Percentiles rank a stretch among this genome's conserved stretches.
Conservation (phyloP, 208 protist genomes). For the Trypanosoma brucei region DNA sequence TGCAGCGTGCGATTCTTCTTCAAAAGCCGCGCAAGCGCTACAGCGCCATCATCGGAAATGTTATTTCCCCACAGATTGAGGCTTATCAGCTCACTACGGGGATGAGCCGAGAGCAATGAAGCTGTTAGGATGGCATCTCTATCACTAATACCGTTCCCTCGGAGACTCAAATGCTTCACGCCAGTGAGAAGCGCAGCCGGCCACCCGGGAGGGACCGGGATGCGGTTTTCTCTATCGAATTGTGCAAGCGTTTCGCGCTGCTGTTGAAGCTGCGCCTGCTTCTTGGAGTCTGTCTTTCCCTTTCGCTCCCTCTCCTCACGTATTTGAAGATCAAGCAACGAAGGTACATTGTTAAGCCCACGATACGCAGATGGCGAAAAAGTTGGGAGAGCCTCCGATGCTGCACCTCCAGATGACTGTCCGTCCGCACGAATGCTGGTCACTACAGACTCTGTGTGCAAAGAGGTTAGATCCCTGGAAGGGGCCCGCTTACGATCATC, state of each 20-base stretch:
- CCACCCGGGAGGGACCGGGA: slow-evolving; percentile 66
- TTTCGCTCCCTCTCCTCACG: slow-evolving; percentile 77
- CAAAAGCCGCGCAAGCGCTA: slow-evolving; percentile 51
- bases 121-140: slow-evolving; percentile 37
- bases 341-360: slow-evolving; percentile 52
- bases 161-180: slow-evolving; percentile 69
- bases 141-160: slow-evolving; percentile 81
- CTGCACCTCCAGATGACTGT: background rate
- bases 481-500: background rate
- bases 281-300: slow-evolving; percentile 78
- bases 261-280: slow-evolving; percentile 62
- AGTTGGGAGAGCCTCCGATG: background rate
- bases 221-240: slow-evolving; percentile 59
- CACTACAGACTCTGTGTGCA: background rate
- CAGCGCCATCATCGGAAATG: slow-evolving; percentile 70
- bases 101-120: slow-evolving; percentile 39
- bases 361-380: slow-evolving; percentile 72
- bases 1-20: slow-evolving; percentile 52
- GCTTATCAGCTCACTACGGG: slow-evolving; percentile 61
- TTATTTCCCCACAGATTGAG: slow-evolving; percentile 87
- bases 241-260: slow-evolving; percentile 58
- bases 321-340: slow-evolving; percentile 59
- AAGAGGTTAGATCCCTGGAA: slow-evolving; percentile 12
- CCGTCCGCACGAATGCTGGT: background rate
- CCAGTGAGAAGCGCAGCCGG: slow-evolving; percentile 67